Evolutionary conservation across 139 green algal genomes (phyloP).

Genomic region (Picochlorum sp.): DNA sequence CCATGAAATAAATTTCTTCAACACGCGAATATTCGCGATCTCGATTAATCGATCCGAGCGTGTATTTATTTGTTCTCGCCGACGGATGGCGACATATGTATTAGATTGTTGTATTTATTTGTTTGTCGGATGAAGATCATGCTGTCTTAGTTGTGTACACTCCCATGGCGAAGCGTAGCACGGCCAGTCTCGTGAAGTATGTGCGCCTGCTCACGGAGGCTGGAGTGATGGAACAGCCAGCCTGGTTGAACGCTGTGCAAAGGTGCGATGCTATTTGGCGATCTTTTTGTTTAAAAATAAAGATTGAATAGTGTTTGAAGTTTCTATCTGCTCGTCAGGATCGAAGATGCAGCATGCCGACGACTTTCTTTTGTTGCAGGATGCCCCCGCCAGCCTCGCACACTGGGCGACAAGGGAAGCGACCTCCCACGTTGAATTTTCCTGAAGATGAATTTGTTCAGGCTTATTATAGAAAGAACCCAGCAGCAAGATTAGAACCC

Average conservation of each 20-base stretch:
- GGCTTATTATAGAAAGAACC: slow-evolving; percentile 20
- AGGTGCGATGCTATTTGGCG: slow-evolving; percentile 3
- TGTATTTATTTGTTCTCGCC: too few relatives aligned
- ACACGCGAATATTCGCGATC: too few relatives aligned
- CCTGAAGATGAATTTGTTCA: slow-evolving; percentile 21
- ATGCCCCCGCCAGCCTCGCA: background rate
- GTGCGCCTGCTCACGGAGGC: slow-evolving; percentile 10
- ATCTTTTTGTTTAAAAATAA: background rate
- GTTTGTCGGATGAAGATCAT: too few relatives aligned
- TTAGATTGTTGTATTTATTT: too few relatives aligned
- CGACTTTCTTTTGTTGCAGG: slow-evolving; percentile 8
- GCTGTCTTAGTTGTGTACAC: too few relatives aligned
- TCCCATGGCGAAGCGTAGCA: background rate
- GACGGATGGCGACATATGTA: too few relatives aligned
- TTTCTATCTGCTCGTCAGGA: too few relatives aligned
- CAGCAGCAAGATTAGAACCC: slow-evolving; percentile 14
- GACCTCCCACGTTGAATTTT: slow-evolving; percentile 8
- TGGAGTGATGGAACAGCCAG: slow-evolving; percentile 16
- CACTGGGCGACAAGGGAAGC: slow-evolving; percentile 2
- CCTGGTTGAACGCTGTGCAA: slow-evolving; percentile 18
- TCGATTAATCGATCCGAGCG: too few relatives aligned
- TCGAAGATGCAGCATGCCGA: too few relatives aligned
- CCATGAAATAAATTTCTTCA: too few relatives aligned
- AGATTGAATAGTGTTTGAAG: too few relatives aligned
- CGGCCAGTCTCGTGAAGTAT: slow-evolving; percentile 2